Base-by-base conservation (phyloP, 495 filamentous ascomycete genomes). In the Pyrenula aspistea region DNA sequence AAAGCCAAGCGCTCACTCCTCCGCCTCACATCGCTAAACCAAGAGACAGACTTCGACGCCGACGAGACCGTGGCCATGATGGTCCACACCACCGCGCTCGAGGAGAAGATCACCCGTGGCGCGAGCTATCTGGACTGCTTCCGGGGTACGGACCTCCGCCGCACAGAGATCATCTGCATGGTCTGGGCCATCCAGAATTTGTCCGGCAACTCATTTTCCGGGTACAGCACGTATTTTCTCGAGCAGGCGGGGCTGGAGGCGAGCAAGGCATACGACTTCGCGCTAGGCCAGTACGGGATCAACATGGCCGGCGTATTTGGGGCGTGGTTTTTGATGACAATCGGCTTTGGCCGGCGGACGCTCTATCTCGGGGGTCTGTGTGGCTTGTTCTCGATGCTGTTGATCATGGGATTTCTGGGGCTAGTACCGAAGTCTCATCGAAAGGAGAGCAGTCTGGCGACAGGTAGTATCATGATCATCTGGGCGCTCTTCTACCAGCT, bases 141-240 rank as follows among this genome's bases (percentile, higher is more conserved):
- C 75, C 83, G 77, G 62, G 86, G 87, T 1, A 79, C 79, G 19
- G 84, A 93, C 60, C 71, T 82, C 22, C 80, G 85, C 49, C 84
- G 88, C 23, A 93, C 88, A 2, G 85, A 89, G 70, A 87, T 89
- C 62, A 80, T 86, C 42, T 86, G 82, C 65, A 84, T 86, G 80
- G 80, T 84, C 55, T 94, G 88, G 87, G 86, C 84, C 2, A 90
- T 91, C 56, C 89, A 94, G 66, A 89, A 87, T 53, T 68, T 92
- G 0, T 83, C 80, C 58, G 88, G 88, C 51, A 88, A 87, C 66
- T 82, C 84, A 1, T 90, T 94, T 67, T 85, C 81, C 55, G 86
- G 87, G 61, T 93, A 89, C 65, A 86, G 83, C 11, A 90, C 85
- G 25, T 85, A 91, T 63, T 93, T 91, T 72, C 71, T 89, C 53